A percentile compares a stretch with the other conserved stretches of the same genome.
Conservation (phyloP, 164 flowering plant genomes). For the Vitis rotundifolia region DNA sequence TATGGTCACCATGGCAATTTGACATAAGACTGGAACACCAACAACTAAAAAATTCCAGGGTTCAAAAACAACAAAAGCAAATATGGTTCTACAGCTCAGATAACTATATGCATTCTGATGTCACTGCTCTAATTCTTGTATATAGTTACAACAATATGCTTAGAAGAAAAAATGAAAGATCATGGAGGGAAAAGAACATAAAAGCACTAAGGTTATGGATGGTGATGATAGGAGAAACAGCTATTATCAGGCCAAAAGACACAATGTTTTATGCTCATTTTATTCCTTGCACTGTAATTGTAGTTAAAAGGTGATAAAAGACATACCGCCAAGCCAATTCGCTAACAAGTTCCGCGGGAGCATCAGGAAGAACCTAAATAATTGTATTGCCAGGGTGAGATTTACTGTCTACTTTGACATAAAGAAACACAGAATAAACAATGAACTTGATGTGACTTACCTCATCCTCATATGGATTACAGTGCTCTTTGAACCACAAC, state of each 20-base stretch:
- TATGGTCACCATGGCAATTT: not conserved
- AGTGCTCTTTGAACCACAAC: constrained; percentile 86
- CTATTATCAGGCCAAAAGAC: not conserved
- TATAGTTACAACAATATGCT: no score
- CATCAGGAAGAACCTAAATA: constrained; percentile 83
- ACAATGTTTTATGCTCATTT: not conserved
- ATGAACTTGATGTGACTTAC: constrained; percentile 22
- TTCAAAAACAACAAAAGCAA: not conserved
- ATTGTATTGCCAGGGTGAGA: constrained; percentile 11
- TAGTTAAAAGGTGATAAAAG: constrained; percentile 3
- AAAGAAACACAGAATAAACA: not conserved
- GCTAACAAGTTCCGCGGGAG: constrained; percentile 81
- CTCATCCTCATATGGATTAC: constrained; percentile 93
- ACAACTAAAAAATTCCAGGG: no score
- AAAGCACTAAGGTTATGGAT: not conserved
- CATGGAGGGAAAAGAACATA: not conserved
- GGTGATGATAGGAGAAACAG: not conserved
- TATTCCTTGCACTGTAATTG: not conserved
- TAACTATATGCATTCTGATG: not conserved
- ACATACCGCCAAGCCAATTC: constrained; percentile 91
- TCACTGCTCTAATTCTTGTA: no score
- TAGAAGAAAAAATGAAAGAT: no score
- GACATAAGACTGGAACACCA: not conserved
- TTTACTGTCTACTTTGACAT: not conserved
- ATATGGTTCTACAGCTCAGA: not conserved